These are phyloP conservation scores for Xylaria longipes DNA, from an alignment of 495 filamentous ascomycete genomes.

Conservation along the genomic window DNA sequence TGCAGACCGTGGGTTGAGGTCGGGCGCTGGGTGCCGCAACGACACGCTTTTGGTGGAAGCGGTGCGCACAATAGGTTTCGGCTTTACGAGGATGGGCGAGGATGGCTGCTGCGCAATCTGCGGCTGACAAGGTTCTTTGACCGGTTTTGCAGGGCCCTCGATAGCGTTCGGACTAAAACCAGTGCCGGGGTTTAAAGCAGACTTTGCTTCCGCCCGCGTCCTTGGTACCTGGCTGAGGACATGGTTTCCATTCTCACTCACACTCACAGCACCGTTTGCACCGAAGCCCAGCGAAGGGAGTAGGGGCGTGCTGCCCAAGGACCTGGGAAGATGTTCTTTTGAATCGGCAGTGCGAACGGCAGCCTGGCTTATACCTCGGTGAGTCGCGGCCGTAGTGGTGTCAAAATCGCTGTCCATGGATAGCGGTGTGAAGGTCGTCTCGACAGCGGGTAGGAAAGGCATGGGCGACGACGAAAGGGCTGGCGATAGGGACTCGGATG, in stretches of 20 bases:
- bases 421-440: slow-evolving; percentile 52
- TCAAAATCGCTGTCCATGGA: slow-evolving; percentile 50
- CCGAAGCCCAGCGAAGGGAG: not conserved
- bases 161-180: not conserved
- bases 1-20: slow-evolving; percentile 74
- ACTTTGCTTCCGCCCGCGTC: slow-evolving; percentile 15
- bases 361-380: slow-evolving; percentile 16
- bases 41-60: slow-evolving; percentile 64
- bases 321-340: slow-evolving; percentile 24
- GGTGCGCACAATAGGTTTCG: slow-evolving; percentile 62
- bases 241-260: not conserved
- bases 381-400: not conserved
- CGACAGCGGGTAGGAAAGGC: slow-evolving; percentile 43
- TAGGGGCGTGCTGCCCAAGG: not conserved
- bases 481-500: slow-evolving; percentile 34
- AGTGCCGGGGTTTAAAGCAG: not conserved
- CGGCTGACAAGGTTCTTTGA: slow-evolving; percentile 27
- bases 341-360: slow-evolving; percentile 3
- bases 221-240: not conserved
- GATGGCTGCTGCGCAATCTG: slow-evolving; percentile 32
- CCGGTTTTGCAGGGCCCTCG: slow-evolving; percentile 9
- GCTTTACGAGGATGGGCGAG: slow-evolving; percentile 35
- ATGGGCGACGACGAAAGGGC: slow-evolving; percentile 36
- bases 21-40: slow-evolving; percentile 78
- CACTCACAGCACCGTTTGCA: not conserved